Evolutionary conservation across 192 early-diverging fungal species (phyloP), one percentile per base, ranked within the genome.

Genomic region (Entrophospora sp.): DNA sequence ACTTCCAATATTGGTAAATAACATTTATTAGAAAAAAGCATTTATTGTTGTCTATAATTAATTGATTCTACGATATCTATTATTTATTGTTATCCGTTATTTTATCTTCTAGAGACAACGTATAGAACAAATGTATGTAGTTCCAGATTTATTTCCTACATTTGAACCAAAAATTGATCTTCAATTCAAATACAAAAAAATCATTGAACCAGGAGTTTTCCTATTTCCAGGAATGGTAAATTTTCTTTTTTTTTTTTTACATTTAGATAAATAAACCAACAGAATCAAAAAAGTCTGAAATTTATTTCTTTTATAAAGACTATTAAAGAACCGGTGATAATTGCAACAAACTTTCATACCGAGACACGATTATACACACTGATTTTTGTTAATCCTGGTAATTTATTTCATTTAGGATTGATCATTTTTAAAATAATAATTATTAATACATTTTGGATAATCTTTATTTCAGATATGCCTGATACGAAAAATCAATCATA

Each of bases 41-140:
- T 53, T 53, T 34, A 53, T 53, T 12, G 3, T 31, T 10, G 9
- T 22, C 20, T 9, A 18, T 53, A 53, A 30, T 31, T 32, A 61
- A 16, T 28, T 10, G 4, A 16, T 61, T 30, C n/a, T n/a, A 58
- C 7, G 22, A 58, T 31, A 12, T 28, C 8, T 35, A 12, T 28
- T 8, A 12, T 53, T 28, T 20, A 18, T 18, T 20, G n/a, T 20
- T 58, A 46, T 24, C 2, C 24, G 3, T 10, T 24, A 46, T 46
- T 3, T 22, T 45, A 22, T 45, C 18, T 35, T 13, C 5, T 68
- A 58, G 53, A 45, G 85, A 77, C 83, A 91, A 70, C 82, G 89
- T 45, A 56, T 86, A 36, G 73, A 81, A 40, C 87, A 89, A 69
- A 91, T 91, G 89, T 85, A 75, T 73, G 87, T 91, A 40, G 71